Evolutionary conservation across 2,329 filamentous ascomycete genomes (phyloP), one percentile per base, ranked within the genome.

Genomic region (Coniochaeta sp.): DNA sequence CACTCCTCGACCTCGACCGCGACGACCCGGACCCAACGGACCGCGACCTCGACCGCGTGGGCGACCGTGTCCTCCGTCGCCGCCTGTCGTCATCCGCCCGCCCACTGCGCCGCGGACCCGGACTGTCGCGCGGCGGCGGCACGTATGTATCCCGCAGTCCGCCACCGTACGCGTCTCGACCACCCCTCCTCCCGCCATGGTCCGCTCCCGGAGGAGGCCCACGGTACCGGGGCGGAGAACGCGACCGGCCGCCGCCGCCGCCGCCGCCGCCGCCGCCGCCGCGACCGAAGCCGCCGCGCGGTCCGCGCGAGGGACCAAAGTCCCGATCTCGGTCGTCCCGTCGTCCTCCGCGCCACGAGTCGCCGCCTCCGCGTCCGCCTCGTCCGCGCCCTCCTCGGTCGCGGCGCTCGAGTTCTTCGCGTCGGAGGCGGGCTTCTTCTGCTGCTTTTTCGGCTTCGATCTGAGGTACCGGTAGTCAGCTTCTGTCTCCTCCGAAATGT

Each of bases 391-490:
- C 77, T 58, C 78, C 75, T 64, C 81, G 76, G 55, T 95, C 90
- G 60, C 89, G 86, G 57, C 84, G 81, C 66, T 87, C 83, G 61
- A 89, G 83, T 60, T 88, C 84, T 69, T 93, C 89, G 64, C 88
- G 86, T 67, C 87, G 85, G 59, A 82, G 83, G 59, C 88, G 87
- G 30, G 86, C 84, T 69, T 90, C 87, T 70, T 95, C 90, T 30
- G 89, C 89, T 50, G 88, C 88, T 72, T 88, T 89, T 66, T 95
- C 91, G 38, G 91, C 89, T 70, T 96, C 89, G 58, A 91, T 85
- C 91, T 93, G 54, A 34, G 47, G 17, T 17, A 57, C 64, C 56
- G 65, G 61, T 24, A 44, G 57, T 36, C 52, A 56, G 14, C 32
- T 8, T 17, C 3, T 22, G 42, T n/a, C 24, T 10, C 26, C 34